A percentile compares a stretch with the other conserved stretches of the same genome.
Conservation (phyloP, 306 rosid genomes). For the Corylus avellana region DNA sequence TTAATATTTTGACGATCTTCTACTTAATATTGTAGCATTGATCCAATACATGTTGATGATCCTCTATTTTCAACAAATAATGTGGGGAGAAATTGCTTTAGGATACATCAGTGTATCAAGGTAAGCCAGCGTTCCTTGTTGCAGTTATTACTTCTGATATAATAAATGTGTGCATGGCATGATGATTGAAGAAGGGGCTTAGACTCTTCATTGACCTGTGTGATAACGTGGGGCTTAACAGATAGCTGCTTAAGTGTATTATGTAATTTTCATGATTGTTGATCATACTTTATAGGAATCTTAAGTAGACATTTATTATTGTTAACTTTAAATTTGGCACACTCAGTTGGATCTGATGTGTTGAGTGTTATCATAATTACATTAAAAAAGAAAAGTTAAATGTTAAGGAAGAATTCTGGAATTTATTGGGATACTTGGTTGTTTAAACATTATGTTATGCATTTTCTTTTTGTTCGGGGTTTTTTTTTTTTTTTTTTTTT, state of each 20-base stretch:
- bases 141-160: slow-evolving; percentile 4
- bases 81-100: slow-evolving; percentile 96
- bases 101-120: slow-evolving; percentile 98
- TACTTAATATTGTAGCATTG: slow-evolving; percentile 64
- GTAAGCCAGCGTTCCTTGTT: slow-evolving; percentile 37
- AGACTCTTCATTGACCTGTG: neutral
- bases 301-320: neutral
- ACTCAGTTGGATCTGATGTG: no score
- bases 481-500: no score
- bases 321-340: neutral
- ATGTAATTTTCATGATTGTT: slow-evolving; percentile 1
- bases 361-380: no score
- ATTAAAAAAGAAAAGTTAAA: no score
- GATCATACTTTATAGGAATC: neutral
- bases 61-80: slow-evolving; percentile 89
- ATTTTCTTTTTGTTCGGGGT: neutral
- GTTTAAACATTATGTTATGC: no score
- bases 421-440: neutral
- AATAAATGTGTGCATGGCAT: neutral
- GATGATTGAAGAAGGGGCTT: neutral
- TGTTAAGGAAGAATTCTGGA: neutral
- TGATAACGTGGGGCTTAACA: neutral
- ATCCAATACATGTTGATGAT: slow-evolving; percentile 95
- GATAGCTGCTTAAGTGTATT: neutral
- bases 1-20: slow-evolving; percentile 22